Percentiles rank a stretch among this genome's conserved stretches.
Evolutionary conservation across 768 basidiomycete genomes (phyloP).

Genomic region (Auriscalpium orientale): DNA sequence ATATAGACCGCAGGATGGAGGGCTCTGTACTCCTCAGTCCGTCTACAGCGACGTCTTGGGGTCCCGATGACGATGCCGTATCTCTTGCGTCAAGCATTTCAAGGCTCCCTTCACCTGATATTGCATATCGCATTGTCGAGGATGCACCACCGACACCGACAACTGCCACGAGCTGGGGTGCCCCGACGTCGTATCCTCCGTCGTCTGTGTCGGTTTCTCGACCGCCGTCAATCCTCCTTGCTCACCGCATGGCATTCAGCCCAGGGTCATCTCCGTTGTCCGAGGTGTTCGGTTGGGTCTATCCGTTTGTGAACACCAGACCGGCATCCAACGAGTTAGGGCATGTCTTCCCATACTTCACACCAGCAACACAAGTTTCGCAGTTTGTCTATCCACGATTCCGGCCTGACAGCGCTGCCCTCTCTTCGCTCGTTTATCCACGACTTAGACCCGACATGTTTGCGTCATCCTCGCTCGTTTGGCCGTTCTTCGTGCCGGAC

Average conservation of each 20-base stretch:
- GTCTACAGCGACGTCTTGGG: constrained; percentile 19
- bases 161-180: constrained; percentile 14
- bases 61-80: constrained; percentile 12
- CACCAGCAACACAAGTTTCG: background rate
- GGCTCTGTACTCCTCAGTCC: constrained; percentile 51
- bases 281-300: too few species aligned
- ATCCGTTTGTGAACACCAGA: too few species aligned
- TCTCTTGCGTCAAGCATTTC: constrained; percentile 7
- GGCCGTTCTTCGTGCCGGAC: constrained; percentile 5
- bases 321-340: too few species aligned
- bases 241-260: constrained; percentile 40
- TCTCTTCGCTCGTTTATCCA: background rate
- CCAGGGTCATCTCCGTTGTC: constrained; percentile 32
- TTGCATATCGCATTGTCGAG: constrained; percentile 19
- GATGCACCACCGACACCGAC: constrained; percentile 21
- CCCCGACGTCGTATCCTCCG: constrained; percentile 10
- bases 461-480: constrained; percentile 10
- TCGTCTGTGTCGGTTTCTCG: constrained; percentile 1
- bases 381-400: background rate
- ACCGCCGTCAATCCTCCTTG: constrained; percentile 26
- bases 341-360: constrained; percentile 3
- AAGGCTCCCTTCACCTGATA: constrained; percentile 22
- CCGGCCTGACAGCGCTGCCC: background rate
- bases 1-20: constrained; percentile 15
- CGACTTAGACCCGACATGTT: background rate